phyloP scores from a whole-genome alignment of 495 filamentous ascomycete species.

The Trichocladium antarcticum region DNA sequence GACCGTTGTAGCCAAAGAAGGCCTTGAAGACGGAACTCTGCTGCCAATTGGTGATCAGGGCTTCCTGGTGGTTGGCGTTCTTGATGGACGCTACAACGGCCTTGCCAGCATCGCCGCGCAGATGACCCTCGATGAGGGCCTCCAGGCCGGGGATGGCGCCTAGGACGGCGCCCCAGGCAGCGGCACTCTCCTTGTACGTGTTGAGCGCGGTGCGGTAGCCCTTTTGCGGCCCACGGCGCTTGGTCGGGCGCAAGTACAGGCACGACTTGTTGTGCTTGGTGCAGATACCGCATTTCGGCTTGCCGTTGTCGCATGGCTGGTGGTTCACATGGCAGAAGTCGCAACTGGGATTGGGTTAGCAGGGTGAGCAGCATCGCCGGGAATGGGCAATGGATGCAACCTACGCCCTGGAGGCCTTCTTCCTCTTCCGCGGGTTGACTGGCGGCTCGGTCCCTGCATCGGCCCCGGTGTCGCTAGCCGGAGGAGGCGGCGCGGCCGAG shows the following conservation, averaged over 20 bases:
- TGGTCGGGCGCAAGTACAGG: conserved; percentile 28
- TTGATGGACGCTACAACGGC: conserved; percentile 24
- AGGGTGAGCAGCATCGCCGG: not conserved
- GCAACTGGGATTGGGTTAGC: conserved; percentile 20
- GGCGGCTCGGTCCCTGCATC: conserved; percentile 24
- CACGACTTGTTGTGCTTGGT: conserved; percentile 30
- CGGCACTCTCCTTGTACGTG: conserved; percentile 32
- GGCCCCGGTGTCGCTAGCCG: conserved; percentile 18
- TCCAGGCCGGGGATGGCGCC: conserved; percentile 29
- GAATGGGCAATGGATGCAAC: conserved; percentile 1
- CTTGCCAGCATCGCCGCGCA: conserved; percentile 19
- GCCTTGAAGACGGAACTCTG: conserved; percentile 26
- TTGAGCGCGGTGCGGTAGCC: conserved; percentile 31
- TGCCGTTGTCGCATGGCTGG: conserved; percentile 32
- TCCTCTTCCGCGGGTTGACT: conserved; percentile 28
- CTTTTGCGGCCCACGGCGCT: conserved; percentile 30
- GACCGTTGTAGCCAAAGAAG: conserved; percentile 27
- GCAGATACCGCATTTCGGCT: conserved; percentile 29
- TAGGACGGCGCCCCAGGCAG: conserved; percentile 30
- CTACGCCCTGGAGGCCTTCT: conserved; percentile 31
- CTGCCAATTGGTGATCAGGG: conserved; percentile 26
- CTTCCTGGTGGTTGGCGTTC: conserved; percentile 27
- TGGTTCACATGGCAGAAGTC: conserved; percentile 34
- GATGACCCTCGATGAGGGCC: conserved; percentile 27
- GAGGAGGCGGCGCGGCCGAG: conserved; percentile 5